Percentiles rank a stretch among this genome's conserved stretches.
Evolutionary conservation across 139 green algal genomes (phyloP).

Genomic region (Asterochloris erici): DNA sequence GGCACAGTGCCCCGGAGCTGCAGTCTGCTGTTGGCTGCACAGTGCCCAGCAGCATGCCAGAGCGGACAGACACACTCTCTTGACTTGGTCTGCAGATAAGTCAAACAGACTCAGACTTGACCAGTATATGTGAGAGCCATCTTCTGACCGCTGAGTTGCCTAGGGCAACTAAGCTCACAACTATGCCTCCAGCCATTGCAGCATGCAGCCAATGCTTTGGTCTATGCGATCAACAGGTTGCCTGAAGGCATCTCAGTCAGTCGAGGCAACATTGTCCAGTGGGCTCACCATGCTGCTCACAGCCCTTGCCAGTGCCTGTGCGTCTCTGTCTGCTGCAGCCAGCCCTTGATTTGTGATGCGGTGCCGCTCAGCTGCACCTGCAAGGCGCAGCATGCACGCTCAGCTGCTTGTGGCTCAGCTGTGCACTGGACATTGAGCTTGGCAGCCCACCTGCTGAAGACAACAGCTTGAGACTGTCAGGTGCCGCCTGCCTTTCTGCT

Average conservation of each 20-base stretch:
- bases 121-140: too few species aligned
- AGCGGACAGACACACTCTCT: too few species aligned
- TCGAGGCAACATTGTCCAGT: neutral
- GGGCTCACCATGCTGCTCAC: constrained; percentile 5
- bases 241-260: neutral
- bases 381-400: neutral
- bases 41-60: too few species aligned
- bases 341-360: neutral
- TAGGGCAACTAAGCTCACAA: neutral
- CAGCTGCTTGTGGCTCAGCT: neutral
- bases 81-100: too few species aligned
- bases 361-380: neutral
- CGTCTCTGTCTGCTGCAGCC: constrained; percentile 17
- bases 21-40: too few species aligned
- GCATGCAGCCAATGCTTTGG: too few species aligned
- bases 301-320: neutral
- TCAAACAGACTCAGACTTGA: too few species aligned
- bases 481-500: neutral
- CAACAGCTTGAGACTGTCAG: neutral
- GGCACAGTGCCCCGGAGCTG: too few species aligned
- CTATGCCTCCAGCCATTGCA: neutral
- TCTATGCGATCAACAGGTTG: too few species aligned
- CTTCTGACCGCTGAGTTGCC: too few species aligned
- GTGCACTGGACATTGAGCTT: neutral
- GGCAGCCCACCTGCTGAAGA: neutral